Percentiles rank a stretch among this genome's conserved stretches.
phyloP scores from a whole-genome alignment of 345 rosid genomes.

The Populus euphratica region DNA sequence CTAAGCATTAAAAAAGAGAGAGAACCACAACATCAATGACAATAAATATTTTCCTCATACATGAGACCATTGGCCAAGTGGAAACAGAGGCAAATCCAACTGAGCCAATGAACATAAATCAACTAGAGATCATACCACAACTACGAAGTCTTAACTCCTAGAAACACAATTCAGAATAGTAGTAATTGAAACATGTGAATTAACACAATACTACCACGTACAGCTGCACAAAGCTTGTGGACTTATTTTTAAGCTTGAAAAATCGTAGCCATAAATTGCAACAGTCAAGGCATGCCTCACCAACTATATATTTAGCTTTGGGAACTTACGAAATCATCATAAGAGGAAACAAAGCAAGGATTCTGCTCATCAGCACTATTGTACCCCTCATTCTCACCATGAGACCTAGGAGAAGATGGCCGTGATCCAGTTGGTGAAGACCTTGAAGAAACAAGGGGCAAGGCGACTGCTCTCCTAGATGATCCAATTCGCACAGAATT shows the following conservation, averaged over 20 bases:
- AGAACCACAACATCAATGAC: neutral
- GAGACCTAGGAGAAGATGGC: conserved; percentile 98
- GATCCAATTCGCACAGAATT: conserved; percentile 55
- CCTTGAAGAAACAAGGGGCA: conserved; percentile 75
- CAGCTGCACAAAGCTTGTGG: neutral
- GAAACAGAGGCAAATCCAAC: neutral
- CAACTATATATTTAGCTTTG: neutral
- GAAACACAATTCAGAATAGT: neutral
- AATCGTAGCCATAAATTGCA: neutral
- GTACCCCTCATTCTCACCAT: conserved; percentile 82
- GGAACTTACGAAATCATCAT: conserved; percentile 65
- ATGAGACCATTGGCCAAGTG: neutral
- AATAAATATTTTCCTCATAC: neutral
- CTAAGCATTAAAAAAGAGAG: neutral
- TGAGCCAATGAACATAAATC: neutral
- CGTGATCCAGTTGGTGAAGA: conserved; percentile 78
- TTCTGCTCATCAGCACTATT: conserved; percentile 98
- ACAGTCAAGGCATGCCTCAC: neutral
- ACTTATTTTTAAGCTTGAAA: neutral
- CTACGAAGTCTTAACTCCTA: neutral
- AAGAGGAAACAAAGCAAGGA: conserved; percentile 64
- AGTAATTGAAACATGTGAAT: neutral
- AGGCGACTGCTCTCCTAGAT: conserved; percentile 63
- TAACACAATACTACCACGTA: neutral
- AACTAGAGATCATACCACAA: neutral